Evolutionary conservation across 345 rosid species (phyloP).

Genomic region (Cardamine chenopodiifolia): DNA sequence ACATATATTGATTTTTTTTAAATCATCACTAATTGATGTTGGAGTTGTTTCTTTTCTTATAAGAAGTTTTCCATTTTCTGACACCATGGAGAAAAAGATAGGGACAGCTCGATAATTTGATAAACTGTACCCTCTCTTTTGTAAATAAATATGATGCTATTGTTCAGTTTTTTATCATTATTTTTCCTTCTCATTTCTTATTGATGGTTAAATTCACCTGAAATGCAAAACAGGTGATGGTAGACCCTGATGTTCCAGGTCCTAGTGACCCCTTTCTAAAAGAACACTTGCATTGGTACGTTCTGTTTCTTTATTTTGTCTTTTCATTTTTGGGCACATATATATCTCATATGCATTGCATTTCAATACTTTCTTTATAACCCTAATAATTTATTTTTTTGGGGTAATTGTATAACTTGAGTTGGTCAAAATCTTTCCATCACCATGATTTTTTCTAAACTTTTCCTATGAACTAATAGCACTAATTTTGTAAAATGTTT

Average conservation of each 20-base stretch:
- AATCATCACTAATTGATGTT: not conserved
- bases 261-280: conserved; percentile 69
- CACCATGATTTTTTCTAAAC: not conserved
- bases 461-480: not conserved
- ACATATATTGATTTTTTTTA: not conserved
- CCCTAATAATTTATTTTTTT: not conserved
- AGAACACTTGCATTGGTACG: conserved; percentile 73
- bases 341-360: conserved; percentile 15
- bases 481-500: conserved; percentile 8
- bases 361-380: conserved; percentile 12
- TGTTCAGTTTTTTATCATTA: not conserved
- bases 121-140: not conserved
- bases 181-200: not conserved
- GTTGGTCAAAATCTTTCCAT: conserved; percentile 10
- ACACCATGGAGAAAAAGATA: conserved; percentile 1
- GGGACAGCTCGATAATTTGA: conserved; percentile 5
- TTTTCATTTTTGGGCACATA: conserved; percentile 1
- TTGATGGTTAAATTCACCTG: conserved; percentile 16
- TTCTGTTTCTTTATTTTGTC: not conserved
- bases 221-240: conserved; percentile 55
- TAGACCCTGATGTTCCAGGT: conserved; percentile 76
- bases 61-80: conserved; percentile 5
- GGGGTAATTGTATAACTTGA: not conserved
- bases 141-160: not conserved
- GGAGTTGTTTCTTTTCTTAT: not conserved